Conservation (phyloP, 2,329 filamentous ascomycete genomes). For the Zymoseptoria crescenta region DNA sequence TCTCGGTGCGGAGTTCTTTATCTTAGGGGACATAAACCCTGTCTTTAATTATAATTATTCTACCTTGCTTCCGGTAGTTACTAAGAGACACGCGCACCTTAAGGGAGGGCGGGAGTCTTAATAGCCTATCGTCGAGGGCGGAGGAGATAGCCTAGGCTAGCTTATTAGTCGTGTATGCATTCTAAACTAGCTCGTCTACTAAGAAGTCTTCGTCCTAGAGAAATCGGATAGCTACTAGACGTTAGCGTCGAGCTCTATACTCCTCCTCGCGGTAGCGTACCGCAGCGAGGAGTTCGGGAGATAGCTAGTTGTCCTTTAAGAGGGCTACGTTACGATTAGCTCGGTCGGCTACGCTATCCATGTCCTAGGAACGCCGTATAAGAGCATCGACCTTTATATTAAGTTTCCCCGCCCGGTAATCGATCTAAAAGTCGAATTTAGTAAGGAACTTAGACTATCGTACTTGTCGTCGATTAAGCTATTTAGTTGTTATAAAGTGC, state of each 20-base stretch:
- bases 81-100: background rate
- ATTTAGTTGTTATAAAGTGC: conserved; percentile 25
- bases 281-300: background rate
- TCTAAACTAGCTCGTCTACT: background rate
- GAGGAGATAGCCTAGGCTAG: background rate
- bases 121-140: background rate
- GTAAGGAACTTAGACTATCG: conserved; percentile 20
- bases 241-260: background rate
- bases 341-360: background rate
- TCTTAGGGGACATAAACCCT: background rate
- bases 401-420: conserved; percentile 5
- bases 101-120: background rate
- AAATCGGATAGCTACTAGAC: background rate
- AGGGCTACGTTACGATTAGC: background rate
- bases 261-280: too few species aligned
- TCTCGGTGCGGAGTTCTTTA: background rate
- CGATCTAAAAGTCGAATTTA: conserved; percentile 22
- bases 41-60: background rate
- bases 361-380: background rate
- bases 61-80: background rate
- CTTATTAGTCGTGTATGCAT: background rate
- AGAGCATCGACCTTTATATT: background rate
- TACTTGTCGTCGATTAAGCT: conserved; percentile 22
- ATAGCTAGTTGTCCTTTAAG: background rate
- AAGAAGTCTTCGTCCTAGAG: background rate